Percentiles rank a stretch among this genome's conserved stretches.
Conservation (phyloP, 2,329 filamentous ascomycete species). For the Canariomyces notabilis region DNA sequence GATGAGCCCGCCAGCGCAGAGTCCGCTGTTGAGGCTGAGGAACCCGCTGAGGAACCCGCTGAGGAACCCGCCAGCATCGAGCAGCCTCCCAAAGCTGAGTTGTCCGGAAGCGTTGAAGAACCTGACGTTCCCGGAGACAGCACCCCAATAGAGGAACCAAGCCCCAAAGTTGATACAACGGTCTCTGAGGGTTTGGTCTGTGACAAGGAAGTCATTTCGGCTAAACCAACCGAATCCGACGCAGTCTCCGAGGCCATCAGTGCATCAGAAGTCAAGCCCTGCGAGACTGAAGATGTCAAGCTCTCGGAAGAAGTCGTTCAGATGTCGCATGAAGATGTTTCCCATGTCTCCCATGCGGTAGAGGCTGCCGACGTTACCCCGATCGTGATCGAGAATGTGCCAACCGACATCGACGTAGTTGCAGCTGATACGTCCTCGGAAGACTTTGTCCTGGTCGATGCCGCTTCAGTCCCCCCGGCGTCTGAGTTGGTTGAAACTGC, state of each 20-base stretch:
- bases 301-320: background rate
- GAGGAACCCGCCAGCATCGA: background rate
- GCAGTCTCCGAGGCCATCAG: background rate
- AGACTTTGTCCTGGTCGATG: constrained; percentile 19
- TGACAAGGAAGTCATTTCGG: no score
- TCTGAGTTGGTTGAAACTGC: background rate
- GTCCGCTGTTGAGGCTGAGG: constrained; percentile 10
- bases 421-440: constrained; percentile 11
- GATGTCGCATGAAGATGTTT: background rate
- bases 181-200: no score
- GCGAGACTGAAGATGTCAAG: background rate
- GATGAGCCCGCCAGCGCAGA: constrained; percentile 3
- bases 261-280: background rate
- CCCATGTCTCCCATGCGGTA: background rate
- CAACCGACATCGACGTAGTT: background rate
- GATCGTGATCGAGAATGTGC: background rate
- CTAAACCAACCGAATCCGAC: no score
- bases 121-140: no score
- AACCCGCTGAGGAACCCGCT: background rate
- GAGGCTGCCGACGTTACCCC: background rate
- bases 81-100: constrained; percentile 3
- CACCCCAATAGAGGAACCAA: no score
- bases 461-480: constrained; percentile 4
- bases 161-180: no score
- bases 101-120: background rate